A percentile compares a stretch with the other conserved stretches of the same genome.
phyloP scores from a whole-genome alignment of 495 filamentous ascomycete genomes.

The Massariosphaeria phaeospora region DNA sequence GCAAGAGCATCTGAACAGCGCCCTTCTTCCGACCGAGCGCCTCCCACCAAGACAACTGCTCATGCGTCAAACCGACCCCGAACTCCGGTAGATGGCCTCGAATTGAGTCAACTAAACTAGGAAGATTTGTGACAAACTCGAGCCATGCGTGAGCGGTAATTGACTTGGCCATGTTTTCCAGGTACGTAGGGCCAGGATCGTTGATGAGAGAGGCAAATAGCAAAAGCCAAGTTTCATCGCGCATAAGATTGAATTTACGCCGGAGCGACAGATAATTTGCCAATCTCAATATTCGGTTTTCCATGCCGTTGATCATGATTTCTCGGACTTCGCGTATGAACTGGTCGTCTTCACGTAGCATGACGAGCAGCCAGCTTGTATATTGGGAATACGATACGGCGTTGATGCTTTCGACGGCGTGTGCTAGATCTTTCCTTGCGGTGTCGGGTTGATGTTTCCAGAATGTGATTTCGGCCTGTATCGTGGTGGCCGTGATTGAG shows the following conservation, averaged over 20 bases:
- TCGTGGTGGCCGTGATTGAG: not conserved
- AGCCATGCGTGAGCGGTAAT: not conserved
- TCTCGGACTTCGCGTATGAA: not conserved
- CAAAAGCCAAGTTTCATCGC: not conserved
- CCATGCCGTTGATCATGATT: not conserved
- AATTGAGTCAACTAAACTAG: not conserved
- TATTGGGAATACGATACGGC: not conserved
- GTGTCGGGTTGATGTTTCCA: slow-evolving; percentile 4
- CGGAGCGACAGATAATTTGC: not conserved
- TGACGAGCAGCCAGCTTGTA: not conserved
- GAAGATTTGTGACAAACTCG: not conserved
- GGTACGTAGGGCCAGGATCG: not conserved
- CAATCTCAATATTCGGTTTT: not conserved
- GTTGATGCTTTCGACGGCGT: not conserved
- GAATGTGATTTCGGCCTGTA: not conserved
- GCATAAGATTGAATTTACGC: not conserved
- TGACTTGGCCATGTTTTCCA: not conserved
- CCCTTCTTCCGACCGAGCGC: not conserved
- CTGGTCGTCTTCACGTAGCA: not conserved
- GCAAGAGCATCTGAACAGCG: not conserved
- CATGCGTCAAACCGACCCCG: not conserved
- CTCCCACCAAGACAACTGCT: slow-evolving; percentile 1
- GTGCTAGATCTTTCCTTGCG: not conserved
- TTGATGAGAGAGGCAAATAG: slow-evolving; percentile 3
- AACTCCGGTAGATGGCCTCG: not conserved